Evolutionary conservation across 805 yeast genomes (phyloP), one percentile per base, ranked within the genome.

Genomic region (Yarrowia sp.): DNA sequence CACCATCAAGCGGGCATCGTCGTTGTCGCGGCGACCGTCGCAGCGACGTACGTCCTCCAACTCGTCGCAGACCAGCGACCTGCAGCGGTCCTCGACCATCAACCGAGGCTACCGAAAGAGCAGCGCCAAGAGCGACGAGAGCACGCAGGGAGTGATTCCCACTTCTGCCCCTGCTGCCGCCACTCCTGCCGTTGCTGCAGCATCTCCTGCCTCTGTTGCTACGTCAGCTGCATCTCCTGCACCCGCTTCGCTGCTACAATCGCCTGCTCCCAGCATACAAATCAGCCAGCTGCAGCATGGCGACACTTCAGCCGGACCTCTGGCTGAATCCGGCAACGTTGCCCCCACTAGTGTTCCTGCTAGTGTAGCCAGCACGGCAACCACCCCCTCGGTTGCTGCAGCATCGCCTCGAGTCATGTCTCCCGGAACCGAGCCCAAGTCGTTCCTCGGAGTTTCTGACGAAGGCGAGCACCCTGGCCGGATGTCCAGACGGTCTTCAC

Each of bases 1-100:
- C 51, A 58, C 64, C 51, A 43, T 58, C 42, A 58, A 58, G 35
- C 50, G 64, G 13, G 64, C 64, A 5, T 58, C 64, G 41, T 58
- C 64, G 11, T 42, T 58, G 41, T 58, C 64, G 17, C 64, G 64
- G n/a, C 51, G 64, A 13, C 64, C 64, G 5, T 58, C 64, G 7
- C 64, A 58, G 35, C 64, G 64, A 9, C 50, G 64, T 1, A 33
- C 64, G 22, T 42, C 51, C 4, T 58, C 64, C 42, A 44, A 43
- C 51, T 44, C 50, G 18, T 58, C 64, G 10, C 64, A 58, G 28
- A 58, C 51, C n/a, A 43, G 51, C 38, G 61, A 55, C 14, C 38
- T 41, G 45, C 61, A 39, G 38, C 45, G 47, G 15, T 39, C 47
- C 38, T 55, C 61, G 13, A 39, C 61, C 8, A 55, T 55, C 38